phyloP scores from a whole-genome alignment of 106 monocot genomes.

The Dioscorea zingiberensis region DNA sequence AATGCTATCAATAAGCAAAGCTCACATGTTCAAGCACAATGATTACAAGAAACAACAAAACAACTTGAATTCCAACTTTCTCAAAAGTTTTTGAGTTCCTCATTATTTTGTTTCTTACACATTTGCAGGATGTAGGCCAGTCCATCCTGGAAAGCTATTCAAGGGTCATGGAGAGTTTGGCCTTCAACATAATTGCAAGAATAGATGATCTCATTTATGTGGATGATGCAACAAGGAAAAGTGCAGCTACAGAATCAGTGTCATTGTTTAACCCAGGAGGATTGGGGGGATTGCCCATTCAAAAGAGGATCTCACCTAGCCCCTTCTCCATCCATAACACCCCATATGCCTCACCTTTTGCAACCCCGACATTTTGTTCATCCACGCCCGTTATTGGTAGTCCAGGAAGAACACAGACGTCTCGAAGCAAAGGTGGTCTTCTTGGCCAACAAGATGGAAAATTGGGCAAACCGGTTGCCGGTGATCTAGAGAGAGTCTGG shows the following conservation, averaged over 20 bases:
- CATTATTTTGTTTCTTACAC: not conserved
- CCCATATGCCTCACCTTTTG: slow-evolving; percentile 77
- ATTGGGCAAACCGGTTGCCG: slow-evolving; percentile 19
- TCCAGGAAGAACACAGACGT: slow-evolving; percentile 36
- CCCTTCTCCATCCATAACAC: slow-evolving; percentile 81
- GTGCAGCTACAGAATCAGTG: slow-evolving; percentile 24
- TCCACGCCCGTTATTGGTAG: slow-evolving; percentile 66
- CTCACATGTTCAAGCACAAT: not conserved
- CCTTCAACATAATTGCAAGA: slow-evolving; percentile 95
- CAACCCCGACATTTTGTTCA: slow-evolving; percentile 58
- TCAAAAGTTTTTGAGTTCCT: not conserved
- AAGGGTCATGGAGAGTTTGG: slow-evolving; percentile 89
- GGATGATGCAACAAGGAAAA: slow-evolving; percentile 75
- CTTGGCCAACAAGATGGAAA: slow-evolving; percentile 20
- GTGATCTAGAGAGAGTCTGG: slow-evolving; percentile 48
- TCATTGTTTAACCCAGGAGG: slow-evolving; percentile 57
- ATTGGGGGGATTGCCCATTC: slow-evolving; percentile 64
- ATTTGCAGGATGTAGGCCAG: slow-evolving; percentile 84
- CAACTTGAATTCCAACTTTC: not conserved
- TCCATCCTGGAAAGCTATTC: slow-evolving; percentile 96
- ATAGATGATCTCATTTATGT: slow-evolving; percentile 93
- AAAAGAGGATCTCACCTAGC: slow-evolving; percentile 88
- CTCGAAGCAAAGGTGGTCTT: slow-evolving; percentile 9
- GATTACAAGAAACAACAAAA: not conserved
- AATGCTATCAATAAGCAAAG: not conserved